Evolutionary conservation across 495 filamentous ascomycete species (phyloP).

Genomic region (Aspergillus asperescens): DNA sequence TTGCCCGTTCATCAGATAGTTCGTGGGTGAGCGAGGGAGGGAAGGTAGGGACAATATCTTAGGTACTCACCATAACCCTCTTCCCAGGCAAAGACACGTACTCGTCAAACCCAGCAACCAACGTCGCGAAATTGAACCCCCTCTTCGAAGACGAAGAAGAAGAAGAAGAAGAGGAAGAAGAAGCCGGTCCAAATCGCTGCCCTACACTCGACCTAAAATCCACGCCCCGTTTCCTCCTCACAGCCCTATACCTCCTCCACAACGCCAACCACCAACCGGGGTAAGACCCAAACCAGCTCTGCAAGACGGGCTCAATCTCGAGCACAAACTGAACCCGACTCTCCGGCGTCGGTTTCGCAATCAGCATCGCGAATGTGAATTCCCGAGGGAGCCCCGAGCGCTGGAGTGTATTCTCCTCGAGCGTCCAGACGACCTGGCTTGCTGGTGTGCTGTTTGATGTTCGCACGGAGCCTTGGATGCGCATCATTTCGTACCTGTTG

Average conservation of each 20-base stretch:
- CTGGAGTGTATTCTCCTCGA: conserved; percentile 49
- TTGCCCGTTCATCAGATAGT: too few species aligned
- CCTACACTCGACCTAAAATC: conserved; percentile 35
- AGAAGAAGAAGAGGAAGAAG: not conserved
- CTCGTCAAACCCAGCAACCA: conserved; percentile 38
- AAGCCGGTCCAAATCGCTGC: conserved; percentile 36
- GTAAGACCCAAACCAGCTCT: conserved; percentile 28
- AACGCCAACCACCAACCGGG: conserved; percentile 29
- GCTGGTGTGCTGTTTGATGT: conserved; percentile 40
- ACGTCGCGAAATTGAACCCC: conserved; percentile 39
- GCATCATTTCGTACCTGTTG: conserved; percentile 50
- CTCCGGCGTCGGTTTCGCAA: conserved; percentile 36
- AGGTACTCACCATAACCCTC: conserved; percentile 28
- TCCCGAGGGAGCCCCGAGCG: conserved; percentile 49
- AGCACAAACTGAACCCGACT: conserved; percentile 27
- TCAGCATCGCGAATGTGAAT: conserved; percentile 50
- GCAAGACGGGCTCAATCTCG: conserved; percentile 39
- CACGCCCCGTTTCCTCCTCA: conserved; percentile 20
- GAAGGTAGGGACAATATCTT: not conserved
- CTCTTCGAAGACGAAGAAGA: not conserved
- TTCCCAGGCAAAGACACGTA: conserved; percentile 42
- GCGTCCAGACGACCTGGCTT: conserved; percentile 47
- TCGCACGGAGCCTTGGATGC: conserved; percentile 47
- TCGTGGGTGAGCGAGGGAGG: not conserved
- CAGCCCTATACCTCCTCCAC: conserved; percentile 25